Evolutionary conservation across 208 protist genomes (phyloP).

Genomic region (Borovskyia barvae): DNA sequence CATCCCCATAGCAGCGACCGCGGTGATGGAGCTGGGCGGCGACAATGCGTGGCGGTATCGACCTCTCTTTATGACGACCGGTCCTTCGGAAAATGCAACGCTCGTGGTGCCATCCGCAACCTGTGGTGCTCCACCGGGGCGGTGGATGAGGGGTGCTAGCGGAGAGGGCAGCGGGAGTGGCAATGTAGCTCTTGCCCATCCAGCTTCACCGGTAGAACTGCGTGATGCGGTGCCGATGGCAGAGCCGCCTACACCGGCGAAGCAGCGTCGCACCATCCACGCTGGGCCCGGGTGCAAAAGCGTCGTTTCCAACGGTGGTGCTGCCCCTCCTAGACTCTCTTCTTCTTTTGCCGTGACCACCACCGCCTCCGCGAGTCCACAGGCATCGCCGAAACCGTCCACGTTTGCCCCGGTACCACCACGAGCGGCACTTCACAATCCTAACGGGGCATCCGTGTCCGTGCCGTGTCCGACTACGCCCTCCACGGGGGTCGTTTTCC

Average conservation of each 20-base stretch:
- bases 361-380: slow-evolving; percentile 1
- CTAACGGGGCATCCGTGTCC: background rate
- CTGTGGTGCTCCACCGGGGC: background rate
- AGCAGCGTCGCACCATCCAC: slow-evolving; percentile 67
- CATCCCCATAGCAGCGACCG: too few species aligned
- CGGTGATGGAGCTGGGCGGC: too few species aligned
- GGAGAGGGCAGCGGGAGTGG: background rate
- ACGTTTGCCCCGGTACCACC: too few species aligned
- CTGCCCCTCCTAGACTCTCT: background rate
- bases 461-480: background rate
- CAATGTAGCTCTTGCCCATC: background rate
- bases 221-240: slow-evolving; percentile 11
- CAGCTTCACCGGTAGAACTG: slow-evolving; percentile 21
- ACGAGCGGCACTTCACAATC: background rate
- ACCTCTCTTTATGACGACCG: background rate
- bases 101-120: background rate
- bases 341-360: background rate
- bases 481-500: background rate
- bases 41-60: too few species aligned
- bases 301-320: background rate
- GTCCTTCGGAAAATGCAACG: background rate
- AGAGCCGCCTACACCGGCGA: slow-evolving; percentile 34
- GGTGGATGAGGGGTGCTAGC: background rate
- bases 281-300: background rate
- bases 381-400: background rate